Evolutionary conservation across 2,329 filamentous ascomycete species (phyloP), one percentile per base, ranked within the genome.

Genomic region (Microascus cirrosus): DNA sequence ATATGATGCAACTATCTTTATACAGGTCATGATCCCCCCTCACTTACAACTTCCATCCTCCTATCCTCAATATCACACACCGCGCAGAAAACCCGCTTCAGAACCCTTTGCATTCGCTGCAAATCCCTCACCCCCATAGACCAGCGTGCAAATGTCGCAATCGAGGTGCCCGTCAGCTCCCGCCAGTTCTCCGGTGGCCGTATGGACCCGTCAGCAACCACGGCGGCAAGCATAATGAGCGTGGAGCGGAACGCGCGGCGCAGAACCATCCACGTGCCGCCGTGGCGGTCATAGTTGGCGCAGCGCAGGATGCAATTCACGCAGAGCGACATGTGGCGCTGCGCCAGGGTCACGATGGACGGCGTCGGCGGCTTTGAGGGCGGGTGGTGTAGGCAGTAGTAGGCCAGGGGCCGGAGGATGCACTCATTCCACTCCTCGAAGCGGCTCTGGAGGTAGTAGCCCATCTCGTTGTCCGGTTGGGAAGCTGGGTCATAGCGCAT

Each of bases 351-450:
- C 15, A 45, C 50, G 3, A 53, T 20, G 12, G 50, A 28, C 8
- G 54, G 59, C 18, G 56, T 22, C 13, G 50, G 56, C 15, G 56
- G 55, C 12, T 34, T 28, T 20, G 25, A 25, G 13, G 35, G 36
- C 2, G 58, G 55, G 4, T 42, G 18, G 53, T 62, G 61, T 8
- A 62, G 56, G 10, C 53, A 61, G 52, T 53, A 61, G 56, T 62
- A 62, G 6, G 60, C 55, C 8, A 62, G 20, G 22, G 60, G 61
- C 11, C 61, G 56, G 28, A 62, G 59, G 4, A 59, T 59, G 22
- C 56, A 59, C 28, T 62, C 60, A 24, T 59, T 59, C 60, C 61
- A 62, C 8, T 56, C 54, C 20, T 59, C 48, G 15, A 59, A 58
- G 10, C 61, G 58, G 34, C 59, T 59, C 36, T 62, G 56, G 2